Percentiles rank a stretch among this genome's conserved stretches.
These are phyloP conservation scores for Sporothrix variecibatus DNA, from an alignment of 2,329 filamentous ascomycete genomes.

Conservation along the genomic window DNA sequence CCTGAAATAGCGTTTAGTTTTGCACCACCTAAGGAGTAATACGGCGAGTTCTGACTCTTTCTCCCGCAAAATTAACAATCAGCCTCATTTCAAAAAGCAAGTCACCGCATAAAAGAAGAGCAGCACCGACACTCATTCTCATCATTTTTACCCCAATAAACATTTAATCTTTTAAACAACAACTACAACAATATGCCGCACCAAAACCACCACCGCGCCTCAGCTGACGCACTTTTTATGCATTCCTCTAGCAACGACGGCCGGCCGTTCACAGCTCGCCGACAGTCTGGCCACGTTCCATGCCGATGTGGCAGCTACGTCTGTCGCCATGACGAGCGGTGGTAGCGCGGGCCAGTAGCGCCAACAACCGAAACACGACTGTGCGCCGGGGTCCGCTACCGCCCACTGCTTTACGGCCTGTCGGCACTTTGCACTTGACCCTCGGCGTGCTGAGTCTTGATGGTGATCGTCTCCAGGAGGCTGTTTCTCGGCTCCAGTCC, in stretches of 20 bases:
- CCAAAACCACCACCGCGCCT: conserved; percentile 21
- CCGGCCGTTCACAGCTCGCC: conserved; percentile 66
- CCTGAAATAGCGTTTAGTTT: neutral
- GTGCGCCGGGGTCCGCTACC: conserved; percentile 50
- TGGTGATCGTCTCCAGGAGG: conserved; percentile 46
- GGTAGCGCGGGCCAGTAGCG: conserved; percentile 36
- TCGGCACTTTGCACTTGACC: conserved; percentile 82
- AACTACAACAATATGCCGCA: neutral
- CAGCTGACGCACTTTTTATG: conserved; percentile 70
- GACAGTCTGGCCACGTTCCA: conserved; percentile 62
- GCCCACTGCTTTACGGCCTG: conserved; percentile 67
- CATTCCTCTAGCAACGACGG: conserved; percentile 66
- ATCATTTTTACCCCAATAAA: neutral
- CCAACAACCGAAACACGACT: conserved; percentile 33
- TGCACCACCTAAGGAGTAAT: neutral
- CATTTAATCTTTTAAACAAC: neutral
- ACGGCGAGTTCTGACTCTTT: neutral
- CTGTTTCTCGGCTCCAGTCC: conserved; percentile 46
- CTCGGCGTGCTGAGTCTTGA: conserved; percentile 79
- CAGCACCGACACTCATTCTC: neutral
- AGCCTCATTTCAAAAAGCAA: neutral
- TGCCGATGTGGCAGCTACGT: conserved; percentile 53
- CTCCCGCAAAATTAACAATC: neutral
- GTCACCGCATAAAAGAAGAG: neutral
- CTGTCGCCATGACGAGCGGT: conserved; percentile 30